These are phyloP conservation scores for Rhodotorula sp. DNA, from an alignment of 1,284 basidiomycete genomes.

Conservation along the genomic window DNA sequence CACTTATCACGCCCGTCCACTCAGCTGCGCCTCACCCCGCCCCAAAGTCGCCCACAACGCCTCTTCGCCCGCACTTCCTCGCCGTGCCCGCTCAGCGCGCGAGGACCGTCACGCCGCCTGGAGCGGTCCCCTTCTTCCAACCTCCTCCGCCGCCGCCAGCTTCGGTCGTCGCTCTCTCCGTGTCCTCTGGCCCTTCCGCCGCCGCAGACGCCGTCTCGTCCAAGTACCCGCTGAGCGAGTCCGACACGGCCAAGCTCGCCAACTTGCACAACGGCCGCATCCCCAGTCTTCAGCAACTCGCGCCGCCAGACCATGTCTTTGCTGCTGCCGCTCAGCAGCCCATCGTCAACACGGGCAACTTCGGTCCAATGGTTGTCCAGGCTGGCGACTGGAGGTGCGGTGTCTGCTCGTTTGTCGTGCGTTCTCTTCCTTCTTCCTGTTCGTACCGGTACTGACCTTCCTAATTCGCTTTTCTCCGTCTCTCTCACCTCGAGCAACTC, in stretches of 20 bases:
- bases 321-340: slow-evolving; percentile 9
- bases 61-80: too few species aligned
- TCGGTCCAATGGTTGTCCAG: slow-evolving; percentile 48
- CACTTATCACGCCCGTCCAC: too few species aligned
- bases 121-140: not conserved
- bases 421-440: not conserved
- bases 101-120: too few species aligned
- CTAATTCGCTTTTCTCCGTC: not conserved
- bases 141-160: not conserved
- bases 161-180: not conserved
- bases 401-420: slow-evolving; percentile 45
- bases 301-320: slow-evolving; percentile 11
- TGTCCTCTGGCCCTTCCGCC: not conserved
- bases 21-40: too few species aligned
- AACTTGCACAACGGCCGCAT: slow-evolving; percentile 31
- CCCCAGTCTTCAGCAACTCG: slow-evolving; percentile 26
- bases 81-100: too few species aligned
- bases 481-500: not conserved
- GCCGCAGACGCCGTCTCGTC: too few species aligned
- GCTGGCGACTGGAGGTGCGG: slow-evolving; percentile 48
- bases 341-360: slow-evolving; percentile 45
- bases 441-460: not conserved
- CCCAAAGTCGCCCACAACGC: too few species aligned
- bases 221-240: slow-evolving; percentile 16
- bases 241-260: slow-evolving; percentile 25